Percentiles rank a stretch among this genome's conserved stretches.
Evolutionary conservation across 169 alveolate genomes (phyloP).

Genomic region (Cryptosporidium tyzzeri): DNA sequence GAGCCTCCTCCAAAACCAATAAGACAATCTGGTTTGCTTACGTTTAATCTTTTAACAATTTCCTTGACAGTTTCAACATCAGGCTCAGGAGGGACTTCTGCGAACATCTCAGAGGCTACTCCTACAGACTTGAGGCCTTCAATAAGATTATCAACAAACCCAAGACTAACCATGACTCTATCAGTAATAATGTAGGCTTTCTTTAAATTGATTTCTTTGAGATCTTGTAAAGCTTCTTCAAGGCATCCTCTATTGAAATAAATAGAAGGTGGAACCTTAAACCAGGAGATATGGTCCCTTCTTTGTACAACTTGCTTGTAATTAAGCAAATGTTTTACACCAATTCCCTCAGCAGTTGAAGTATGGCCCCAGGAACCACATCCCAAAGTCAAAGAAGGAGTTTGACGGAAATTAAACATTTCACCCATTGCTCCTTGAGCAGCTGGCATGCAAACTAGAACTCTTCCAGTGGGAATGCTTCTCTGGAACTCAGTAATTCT

Average conservation of each 20-base stretch:
- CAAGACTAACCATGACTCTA: constrained; percentile 71
- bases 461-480: constrained; percentile 75
- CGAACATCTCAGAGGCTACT: constrained; percentile 37
- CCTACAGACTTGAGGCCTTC: constrained; percentile 65
- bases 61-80: constrained; percentile 66
- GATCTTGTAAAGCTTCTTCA: constrained; percentile 70
- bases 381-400: constrained; percentile 77
- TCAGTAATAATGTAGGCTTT: constrained; percentile 76
- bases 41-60: constrained; percentile 42
- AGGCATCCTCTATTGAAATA: constrained; percentile 74
- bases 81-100: constrained; percentile 77
- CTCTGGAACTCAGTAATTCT: constrained; percentile 69
- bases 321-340: constrained; percentile 75
- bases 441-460: constrained; percentile 77
- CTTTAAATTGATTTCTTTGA: constrained; percentile 42
- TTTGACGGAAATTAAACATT: constrained; percentile 73
- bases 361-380: constrained; percentile 79
- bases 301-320: constrained; percentile 74
- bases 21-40: constrained; percentile 71
- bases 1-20: constrained; percentile 78
- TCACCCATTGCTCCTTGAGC: constrained; percentile 79
- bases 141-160: constrained; percentile 42
- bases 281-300: constrained; percentile 76
- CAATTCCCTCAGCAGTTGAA: constrained; percentile 75
- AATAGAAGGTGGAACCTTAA: constrained; percentile 73